Percentiles rank a stretch among this genome's conserved stretches.
Conservation (phyloP, 495 filamentous ascomycete species). For the Aspergillus affinis region DNA sequence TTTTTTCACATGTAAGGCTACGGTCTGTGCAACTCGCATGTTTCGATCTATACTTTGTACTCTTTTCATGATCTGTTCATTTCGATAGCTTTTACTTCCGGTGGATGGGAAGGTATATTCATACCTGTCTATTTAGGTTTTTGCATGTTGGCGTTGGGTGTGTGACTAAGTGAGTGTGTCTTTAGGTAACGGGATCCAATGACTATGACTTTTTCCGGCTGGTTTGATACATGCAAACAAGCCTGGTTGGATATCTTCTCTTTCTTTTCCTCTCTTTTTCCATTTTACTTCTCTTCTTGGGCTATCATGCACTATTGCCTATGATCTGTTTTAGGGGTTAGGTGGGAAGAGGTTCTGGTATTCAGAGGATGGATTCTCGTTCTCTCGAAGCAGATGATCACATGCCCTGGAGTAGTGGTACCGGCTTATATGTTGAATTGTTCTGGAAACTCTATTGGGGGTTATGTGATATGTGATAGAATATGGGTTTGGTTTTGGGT, state of each 20-base stretch:
- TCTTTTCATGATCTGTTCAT: neutral
- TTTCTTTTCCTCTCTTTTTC: neutral
- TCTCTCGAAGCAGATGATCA: too few relatives aligned
- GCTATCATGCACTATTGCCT: too few relatives aligned
- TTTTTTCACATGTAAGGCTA: neutral
- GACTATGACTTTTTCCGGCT: constrained; percentile 4
- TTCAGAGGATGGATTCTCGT: too few relatives aligned
- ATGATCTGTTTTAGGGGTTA: too few relatives aligned
- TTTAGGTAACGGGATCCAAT: neutral
- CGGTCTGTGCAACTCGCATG: neutral
- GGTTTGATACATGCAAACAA: neutral
- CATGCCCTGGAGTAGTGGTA: too few relatives aligned
- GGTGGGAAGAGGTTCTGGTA: too few relatives aligned
- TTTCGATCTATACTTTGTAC: constrained; percentile 1
- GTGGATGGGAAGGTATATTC: neutral
- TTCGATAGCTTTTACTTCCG: neutral
- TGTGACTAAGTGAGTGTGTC: neutral
- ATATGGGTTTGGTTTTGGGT: too few relatives aligned
- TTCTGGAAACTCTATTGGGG: too few relatives aligned
- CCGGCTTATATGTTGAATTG: too few relatives aligned
- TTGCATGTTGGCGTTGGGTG: constrained; percentile 10
- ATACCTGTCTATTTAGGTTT: neutral
- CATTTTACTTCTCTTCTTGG: too few relatives aligned
- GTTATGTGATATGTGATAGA: too few relatives aligned
- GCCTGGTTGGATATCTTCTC: neutral